Conservation (phyloP, 2,329 filamentous ascomycete genomes). For the Sporothrix pseudoabietina region DNA sequence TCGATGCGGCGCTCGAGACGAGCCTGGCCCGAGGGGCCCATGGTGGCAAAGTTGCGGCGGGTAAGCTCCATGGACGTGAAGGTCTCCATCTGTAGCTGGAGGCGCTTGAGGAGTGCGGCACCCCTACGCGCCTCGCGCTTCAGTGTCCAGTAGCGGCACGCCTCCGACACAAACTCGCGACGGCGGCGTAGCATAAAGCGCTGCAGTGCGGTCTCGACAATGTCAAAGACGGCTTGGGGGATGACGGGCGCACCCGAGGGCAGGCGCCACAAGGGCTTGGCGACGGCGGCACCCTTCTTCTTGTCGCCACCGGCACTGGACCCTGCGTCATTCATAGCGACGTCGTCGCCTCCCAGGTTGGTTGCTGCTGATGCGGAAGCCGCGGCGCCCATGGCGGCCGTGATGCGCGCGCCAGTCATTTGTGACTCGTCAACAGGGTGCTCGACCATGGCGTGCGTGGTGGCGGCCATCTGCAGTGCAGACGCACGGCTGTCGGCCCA, state of each 20-base stretch:
- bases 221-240: slow-evolving; percentile 81
- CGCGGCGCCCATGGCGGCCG: slow-evolving; percentile 57
- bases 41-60: slow-evolving; percentile 89
- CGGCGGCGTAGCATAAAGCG: slow-evolving; percentile 80
- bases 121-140: slow-evolving; percentile 92
- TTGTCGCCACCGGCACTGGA: slow-evolving; percentile 44
- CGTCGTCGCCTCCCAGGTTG: slow-evolving; percentile 50
- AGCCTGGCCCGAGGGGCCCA: slow-evolving; percentile 81
- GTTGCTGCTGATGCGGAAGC: not conserved
- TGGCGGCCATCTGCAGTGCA: slow-evolving; percentile 77
- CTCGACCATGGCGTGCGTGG: slow-evolving; percentile 62
- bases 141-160: slow-evolving; percentile 95
- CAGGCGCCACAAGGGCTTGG: slow-evolving; percentile 81
- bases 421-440: slow-evolving; percentile 80
- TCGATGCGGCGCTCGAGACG: slow-evolving; percentile 81
- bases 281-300: slow-evolving; percentile 64
- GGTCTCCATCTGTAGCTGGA: slow-evolving; percentile 92
- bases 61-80: slow-evolving; percentile 98
- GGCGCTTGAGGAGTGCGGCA: slow-evolving; percentile 85
- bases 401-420: slow-evolving; percentile 79
- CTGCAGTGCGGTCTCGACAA: slow-evolving; percentile 79
- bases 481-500: slow-evolving; percentile 91
- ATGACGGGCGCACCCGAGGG: slow-evolving; percentile 95
- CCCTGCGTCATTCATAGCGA: not conserved
- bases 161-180: slow-evolving; percentile 89